phyloP scores from a whole-genome alignment of 768 basidiomycete genomes.

The Termitomyces sp. region DNA sequence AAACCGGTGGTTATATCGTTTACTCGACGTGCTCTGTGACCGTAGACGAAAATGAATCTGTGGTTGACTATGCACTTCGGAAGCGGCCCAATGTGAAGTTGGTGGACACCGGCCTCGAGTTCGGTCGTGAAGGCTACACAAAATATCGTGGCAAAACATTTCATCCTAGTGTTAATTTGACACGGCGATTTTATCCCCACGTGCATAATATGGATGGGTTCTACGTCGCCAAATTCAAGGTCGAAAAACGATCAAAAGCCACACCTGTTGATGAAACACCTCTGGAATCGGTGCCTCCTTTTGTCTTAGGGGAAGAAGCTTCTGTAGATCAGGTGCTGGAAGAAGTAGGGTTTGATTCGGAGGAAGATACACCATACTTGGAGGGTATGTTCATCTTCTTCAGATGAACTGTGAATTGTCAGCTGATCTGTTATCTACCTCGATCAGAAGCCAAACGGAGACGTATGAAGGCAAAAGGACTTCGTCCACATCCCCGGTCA shows the following conservation, averaged over 20 bases:
- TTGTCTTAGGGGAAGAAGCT: slow-evolving; percentile 25
- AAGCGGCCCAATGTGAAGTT: slow-evolving; percentile 92
- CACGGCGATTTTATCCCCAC: slow-evolving; percentile 91
- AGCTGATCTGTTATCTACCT: slow-evolving; percentile 5
- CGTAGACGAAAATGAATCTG: slow-evolving; percentile 97
- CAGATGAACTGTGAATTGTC: slow-evolving; percentile 10
- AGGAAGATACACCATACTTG: slow-evolving; percentile 74
- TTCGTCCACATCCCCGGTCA: slow-evolving; percentile 58
- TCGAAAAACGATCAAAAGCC: slow-evolving; percentile 70
- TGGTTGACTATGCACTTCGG: slow-evolving; percentile 94
- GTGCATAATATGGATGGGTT: slow-evolving; percentile 99
- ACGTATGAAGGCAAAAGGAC: slow-evolving; percentile 72
- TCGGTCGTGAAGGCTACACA: slow-evolving; percentile 90
- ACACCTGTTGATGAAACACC: slow-evolving; percentile 24
- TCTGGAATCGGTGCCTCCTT: slow-evolving; percentile 12
- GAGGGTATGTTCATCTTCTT: slow-evolving; percentile 53
- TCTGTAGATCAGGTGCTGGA: slow-evolving; percentile 29
- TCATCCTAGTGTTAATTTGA: slow-evolving; percentile 71
- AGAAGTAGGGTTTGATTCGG: slow-evolving; percentile 64
- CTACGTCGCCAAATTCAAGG: slow-evolving; percentile 97
- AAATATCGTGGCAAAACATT: slow-evolving; percentile 90
- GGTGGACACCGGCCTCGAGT: slow-evolving; percentile 89
- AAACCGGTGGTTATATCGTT: slow-evolving; percentile 90
- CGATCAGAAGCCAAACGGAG: slow-evolving; percentile 65
- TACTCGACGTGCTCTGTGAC: slow-evolving; percentile 99